Conservation (phyloP, 2,329 filamentous ascomycete genomes). For the Talaromyces piceae region DNA sequence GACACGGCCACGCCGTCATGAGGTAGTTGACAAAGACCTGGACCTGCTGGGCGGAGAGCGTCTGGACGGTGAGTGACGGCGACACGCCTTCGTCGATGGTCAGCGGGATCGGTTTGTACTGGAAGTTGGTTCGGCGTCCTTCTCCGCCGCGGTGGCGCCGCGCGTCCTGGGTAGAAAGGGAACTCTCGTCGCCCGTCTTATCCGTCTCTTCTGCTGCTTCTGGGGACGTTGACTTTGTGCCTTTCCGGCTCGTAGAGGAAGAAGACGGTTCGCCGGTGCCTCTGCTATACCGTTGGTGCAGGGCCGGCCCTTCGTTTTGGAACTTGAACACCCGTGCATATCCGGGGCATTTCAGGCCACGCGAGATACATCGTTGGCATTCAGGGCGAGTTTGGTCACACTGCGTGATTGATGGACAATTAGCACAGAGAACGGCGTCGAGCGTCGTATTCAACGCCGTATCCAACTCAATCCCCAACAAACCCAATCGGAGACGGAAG, state of each 20-base stretch:
- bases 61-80: conserved; percentile 20
- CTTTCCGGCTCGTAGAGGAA: not conserved
- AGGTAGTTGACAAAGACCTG: conserved; percentile 22
- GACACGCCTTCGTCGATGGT: conserved; percentile 17
- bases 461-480: not conserved
- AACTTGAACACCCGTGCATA: conserved; percentile 20
- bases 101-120: conserved; percentile 4
- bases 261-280: not conserved
- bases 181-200: not conserved
- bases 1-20: conserved; percentile 19
- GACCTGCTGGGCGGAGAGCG: conserved; percentile 17
- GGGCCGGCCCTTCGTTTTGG: conserved; percentile 22
- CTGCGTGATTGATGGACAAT: conserved; percentile 9
- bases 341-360: conserved; percentile 20
- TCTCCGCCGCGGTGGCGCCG: not conserved
- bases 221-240: not conserved
- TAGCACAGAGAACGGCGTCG: not conserved
- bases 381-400: conserved; percentile 21
- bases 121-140: not conserved
- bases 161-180: not conserved
- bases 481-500: no score
- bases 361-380: conserved; percentile 23
- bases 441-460: not conserved
- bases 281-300: conserved; percentile 19
- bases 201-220: no score